These are phyloP conservation scores for Phytophthora gonapodyides DNA, from an alignment of 352 stramenopile species.

Conservation along the genomic window DNA sequence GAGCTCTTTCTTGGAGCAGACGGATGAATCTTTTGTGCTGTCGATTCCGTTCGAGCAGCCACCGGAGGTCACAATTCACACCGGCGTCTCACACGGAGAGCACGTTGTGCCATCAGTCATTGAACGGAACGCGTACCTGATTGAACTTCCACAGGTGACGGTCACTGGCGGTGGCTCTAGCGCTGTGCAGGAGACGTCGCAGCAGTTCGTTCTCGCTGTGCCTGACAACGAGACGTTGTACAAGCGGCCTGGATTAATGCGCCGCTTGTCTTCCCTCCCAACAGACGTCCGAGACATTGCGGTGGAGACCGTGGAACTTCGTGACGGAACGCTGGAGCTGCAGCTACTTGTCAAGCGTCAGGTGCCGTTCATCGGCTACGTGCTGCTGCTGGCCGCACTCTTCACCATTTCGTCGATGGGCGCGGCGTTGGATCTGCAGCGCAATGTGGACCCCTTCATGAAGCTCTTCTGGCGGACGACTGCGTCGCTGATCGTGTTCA, in stretches of 20 bases:
- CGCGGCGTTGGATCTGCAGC: conserved; percentile 70
- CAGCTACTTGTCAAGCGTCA: conserved; percentile 78
- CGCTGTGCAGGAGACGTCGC: conserved; percentile 35
- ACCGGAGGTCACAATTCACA: conserved; percentile 22
- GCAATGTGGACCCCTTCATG: conserved; percentile 76
- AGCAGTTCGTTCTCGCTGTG: conserved; percentile 82
- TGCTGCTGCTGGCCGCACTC: conserved; percentile 69
- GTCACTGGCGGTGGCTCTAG: conserved; percentile 35
- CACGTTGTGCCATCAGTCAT: conserved; percentile 38
- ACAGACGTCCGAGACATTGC: conserved; percentile 75
- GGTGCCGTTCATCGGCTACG: conserved; percentile 77
- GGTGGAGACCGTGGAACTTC: conserved; percentile 73
- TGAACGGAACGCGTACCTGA: conserved; percentile 75
- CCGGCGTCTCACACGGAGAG: conserved; percentile 11
- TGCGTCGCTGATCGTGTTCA: conserved; percentile 72
- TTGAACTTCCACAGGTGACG: conserved; percentile 66
- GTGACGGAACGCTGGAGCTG: conserved; percentile 66
- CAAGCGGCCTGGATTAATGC: conserved; percentile 59
- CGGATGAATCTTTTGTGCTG: conserved; percentile 78
- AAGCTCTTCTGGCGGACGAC: conserved; percentile 86
- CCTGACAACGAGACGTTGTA: conserved; percentile 59
- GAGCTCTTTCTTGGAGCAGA: conserved; percentile 75
- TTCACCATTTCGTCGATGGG: conserved; percentile 81
- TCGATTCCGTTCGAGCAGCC: conserved; percentile 76
- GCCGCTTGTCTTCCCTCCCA: conserved; percentile 62